A percentile compares a stretch with the other conserved stretches of the same genome.
Conservation (phyloP, 208 protist genomes). For the Acanthamoeba polyphaga region DNA sequence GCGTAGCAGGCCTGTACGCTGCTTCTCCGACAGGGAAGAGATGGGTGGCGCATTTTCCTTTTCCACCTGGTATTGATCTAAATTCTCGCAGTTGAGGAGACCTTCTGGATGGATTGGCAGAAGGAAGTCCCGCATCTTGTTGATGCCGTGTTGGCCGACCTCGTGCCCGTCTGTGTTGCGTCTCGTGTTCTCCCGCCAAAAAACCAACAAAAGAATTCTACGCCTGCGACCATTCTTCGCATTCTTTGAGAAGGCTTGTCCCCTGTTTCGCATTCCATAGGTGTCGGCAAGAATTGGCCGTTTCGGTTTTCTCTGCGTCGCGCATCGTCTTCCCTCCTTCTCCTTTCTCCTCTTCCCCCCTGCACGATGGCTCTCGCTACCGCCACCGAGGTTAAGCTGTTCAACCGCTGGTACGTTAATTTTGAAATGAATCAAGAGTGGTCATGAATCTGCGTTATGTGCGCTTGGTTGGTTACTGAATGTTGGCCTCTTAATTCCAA, state of each 20-base stretch:
- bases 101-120: slow-evolving; percentile 32
- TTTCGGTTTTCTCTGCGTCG: neutral
- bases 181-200: too few relatives aligned
- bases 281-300: neutral
- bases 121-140: slow-evolving; percentile 3
- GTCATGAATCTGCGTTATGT: neutral
- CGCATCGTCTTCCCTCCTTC: slow-evolving; percentile 65
- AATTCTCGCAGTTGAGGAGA: neutral
- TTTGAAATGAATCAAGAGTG: neutral
- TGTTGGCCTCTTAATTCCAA: neutral
- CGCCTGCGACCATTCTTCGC: too few relatives aligned
- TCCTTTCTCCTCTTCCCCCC: slow-evolving; percentile 39
- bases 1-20: neutral
- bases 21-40: slow-evolving; percentile 28
- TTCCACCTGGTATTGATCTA: slow-evolving; percentile 42
- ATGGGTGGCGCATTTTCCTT: slow-evolving; percentile 58
- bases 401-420: slow-evolving; percentile 71
- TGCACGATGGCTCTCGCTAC: slow-evolving; percentile 45
- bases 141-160: too few relatives aligned
- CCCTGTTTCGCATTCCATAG: too few relatives aligned
- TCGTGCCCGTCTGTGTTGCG: too few relatives aligned
- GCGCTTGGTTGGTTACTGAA: too few relatives aligned
- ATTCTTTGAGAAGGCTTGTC: too few relatives aligned
- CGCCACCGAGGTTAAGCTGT: slow-evolving; percentile 78
- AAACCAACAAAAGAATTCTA: too few relatives aligned